Percentiles rank a stretch among this genome's conserved stretches.
These are phyloP conservation scores for Afroboletus lepidellus DNA, from an alignment of 1,284 basidiomycete genomes.

Conservation along the genomic window DNA sequence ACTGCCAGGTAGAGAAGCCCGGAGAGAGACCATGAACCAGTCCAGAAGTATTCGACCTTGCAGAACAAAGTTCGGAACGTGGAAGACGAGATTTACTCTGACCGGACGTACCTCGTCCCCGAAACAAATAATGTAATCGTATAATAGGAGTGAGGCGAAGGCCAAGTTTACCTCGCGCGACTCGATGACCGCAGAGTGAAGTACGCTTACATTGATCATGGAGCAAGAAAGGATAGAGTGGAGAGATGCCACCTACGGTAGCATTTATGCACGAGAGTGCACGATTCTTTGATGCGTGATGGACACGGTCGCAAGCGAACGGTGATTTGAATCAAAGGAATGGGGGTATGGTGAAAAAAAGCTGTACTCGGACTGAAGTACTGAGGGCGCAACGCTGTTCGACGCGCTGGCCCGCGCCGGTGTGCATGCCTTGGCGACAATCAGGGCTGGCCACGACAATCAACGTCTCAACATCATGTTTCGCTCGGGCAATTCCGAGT, in stretches of 20 bases:
- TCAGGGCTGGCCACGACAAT: too few relatives aligned
- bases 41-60: slow-evolving; percentile 15
- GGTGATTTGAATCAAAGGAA: not conserved
- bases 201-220: not conserved
- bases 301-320: not conserved
- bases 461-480: too few relatives aligned
- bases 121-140: slow-evolving; percentile 9
- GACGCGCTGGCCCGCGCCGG: too few relatives aligned
- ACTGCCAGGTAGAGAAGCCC: slow-evolving; percentile 8
- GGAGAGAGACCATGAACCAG: slow-evolving; percentile 10
- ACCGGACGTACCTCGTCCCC: slow-evolving; percentile 9
- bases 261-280: not conserved
- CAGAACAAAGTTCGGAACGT: not conserved
- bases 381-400: too few relatives aligned
- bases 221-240: not conserved
- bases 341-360: too few relatives aligned
- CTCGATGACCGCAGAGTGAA: not conserved
- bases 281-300: not conserved
- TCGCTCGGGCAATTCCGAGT: not conserved
- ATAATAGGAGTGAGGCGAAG: slow-evolving; percentile 5
- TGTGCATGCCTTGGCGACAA: not conserved
- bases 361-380: too few relatives aligned
- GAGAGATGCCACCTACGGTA: too few relatives aligned
- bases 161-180: not conserved
- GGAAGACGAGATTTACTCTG: not conserved